A percentile compares a stretch with the other conserved stretches of the same genome.
These are phyloP conservation scores for Helenozyma rhizophorensis DNA, from an alignment of 805 yeast species.

Conservation along the genomic window DNA sequence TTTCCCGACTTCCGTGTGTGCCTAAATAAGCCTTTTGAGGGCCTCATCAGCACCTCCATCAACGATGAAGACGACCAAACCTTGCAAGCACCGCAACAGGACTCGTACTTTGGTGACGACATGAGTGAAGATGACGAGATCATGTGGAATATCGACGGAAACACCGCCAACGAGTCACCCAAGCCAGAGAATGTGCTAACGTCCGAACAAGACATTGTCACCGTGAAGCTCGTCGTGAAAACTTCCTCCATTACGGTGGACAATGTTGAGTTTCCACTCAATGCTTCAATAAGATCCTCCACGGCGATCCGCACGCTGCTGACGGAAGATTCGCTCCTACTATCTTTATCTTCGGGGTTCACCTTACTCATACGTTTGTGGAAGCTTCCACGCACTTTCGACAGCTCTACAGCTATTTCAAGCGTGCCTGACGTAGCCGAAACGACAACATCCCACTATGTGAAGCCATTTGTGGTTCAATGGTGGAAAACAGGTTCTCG, in stretches of 20 bases:
- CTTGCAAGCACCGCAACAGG: conserved; percentile 26
- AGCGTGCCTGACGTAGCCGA: conserved; percentile 13
- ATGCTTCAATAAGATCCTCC: conserved; percentile 28
- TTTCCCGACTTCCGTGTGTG: conserved; percentile 30
- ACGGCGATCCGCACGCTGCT: conserved; percentile 19
- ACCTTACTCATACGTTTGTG: conserved; percentile 37
- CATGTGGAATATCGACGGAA: conserved; percentile 8
- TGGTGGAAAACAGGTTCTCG: conserved; percentile 40
- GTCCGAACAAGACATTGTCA: background rate
- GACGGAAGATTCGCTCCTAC: conserved; percentile 32
- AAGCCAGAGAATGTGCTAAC: no score
- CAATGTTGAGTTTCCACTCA: conserved; percentile 27
- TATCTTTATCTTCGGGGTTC: conserved; percentile 39
- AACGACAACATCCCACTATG: conserved; percentile 17
- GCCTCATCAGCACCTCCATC: conserved; percentile 29
- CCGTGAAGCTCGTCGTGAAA: conserved; percentile 26
- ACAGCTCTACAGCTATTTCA: conserved; percentile 16
- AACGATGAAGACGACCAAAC: conserved; percentile 37
- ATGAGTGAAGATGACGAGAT: conserved; percentile 32
- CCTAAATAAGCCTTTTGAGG: conserved; percentile 27
- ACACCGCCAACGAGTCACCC: background rate
- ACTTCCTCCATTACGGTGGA: conserved; percentile 29
- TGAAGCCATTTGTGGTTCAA: conserved; percentile 44
- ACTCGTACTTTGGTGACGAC: conserved; percentile 37
- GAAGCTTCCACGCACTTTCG: conserved; percentile 27